Conservation (phyloP, 108 stramenopile species). For the Cyclotella atomus region DNA sequence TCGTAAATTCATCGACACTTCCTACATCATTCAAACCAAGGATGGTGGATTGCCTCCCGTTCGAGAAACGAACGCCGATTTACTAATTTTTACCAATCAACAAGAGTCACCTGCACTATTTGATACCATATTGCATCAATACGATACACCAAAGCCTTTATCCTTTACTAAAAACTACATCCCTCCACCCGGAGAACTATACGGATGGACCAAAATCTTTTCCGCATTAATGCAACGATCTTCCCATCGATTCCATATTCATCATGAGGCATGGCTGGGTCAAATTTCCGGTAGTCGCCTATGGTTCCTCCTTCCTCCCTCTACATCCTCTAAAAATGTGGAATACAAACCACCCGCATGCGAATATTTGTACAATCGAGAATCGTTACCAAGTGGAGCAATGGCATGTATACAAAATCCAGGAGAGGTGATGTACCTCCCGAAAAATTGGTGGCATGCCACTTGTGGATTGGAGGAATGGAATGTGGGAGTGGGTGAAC, state of each 20-base stretch:
- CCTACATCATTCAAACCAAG: not conserved
- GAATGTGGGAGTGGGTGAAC: slow-evolving; percentile 2
- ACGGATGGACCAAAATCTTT: not conserved
- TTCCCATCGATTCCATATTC: slow-evolving; percentile 3
- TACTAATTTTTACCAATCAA: not conserved
- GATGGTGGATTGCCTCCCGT: not conserved
- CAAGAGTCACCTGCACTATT: not conserved
- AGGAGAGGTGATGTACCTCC: slow-evolving; percentile 2
- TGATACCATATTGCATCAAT: not conserved
- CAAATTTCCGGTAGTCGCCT: not conserved
- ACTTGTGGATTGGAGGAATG: slow-evolving; percentile 7
- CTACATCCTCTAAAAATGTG: not conserved
- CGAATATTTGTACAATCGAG: slow-evolving; percentile 1
- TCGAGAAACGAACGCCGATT: not conserved
- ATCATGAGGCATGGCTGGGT: slow-evolving; percentile 4
- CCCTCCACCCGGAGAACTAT: not conserved
- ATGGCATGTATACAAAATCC: slow-evolving; percentile 5
- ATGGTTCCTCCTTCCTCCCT: slow-evolving; percentile 2
- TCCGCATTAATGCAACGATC: not conserved
- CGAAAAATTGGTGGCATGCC: slow-evolving; percentile 4
- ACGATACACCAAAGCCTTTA: not conserved
- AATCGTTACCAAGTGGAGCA: not conserved
- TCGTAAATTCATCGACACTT: not conserved
- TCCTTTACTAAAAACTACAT: not conserved
- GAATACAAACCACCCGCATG: not conserved